phyloP scores from a whole-genome alignment of 768 basidiomycete genomes.

The Psilocybe subaeruginosa region DNA sequence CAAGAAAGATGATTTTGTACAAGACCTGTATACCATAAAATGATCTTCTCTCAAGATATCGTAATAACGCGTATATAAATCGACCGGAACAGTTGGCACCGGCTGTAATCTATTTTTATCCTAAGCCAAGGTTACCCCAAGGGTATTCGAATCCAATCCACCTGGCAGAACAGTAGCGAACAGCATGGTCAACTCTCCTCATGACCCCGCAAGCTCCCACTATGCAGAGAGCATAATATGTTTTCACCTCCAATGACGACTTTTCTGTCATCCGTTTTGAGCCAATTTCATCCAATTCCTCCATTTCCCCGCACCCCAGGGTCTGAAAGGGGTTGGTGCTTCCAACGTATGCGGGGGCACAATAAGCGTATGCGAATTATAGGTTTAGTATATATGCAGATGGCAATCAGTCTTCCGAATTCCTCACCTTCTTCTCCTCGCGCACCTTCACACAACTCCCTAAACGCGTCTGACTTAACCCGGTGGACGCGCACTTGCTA shows the following conservation, averaged over 20 bases:
- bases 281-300: background rate
- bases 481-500: background rate
- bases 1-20: no score
- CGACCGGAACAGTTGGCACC: no score
- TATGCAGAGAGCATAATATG: background rate
- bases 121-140: background rate
- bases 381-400: background rate
- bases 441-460: constrained; percentile 3
- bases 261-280: background rate
- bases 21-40: no score
- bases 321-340: background rate
- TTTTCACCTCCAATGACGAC: background rate
- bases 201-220: background rate
- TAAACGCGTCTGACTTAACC: background rate
- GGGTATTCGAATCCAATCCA: background rate
- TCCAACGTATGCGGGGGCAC: background rate
- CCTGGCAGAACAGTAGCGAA: background rate
- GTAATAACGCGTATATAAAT: no score
- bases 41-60: no score
- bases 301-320: background rate
- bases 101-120: background rate
- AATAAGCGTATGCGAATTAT: background rate
- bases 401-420: background rate
- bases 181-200: background rate
- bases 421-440: constrained; percentile 14